Base-by-base conservation (phyloP, 768 basidiomycete genomes). In the Amanita fuliginea region DNA sequence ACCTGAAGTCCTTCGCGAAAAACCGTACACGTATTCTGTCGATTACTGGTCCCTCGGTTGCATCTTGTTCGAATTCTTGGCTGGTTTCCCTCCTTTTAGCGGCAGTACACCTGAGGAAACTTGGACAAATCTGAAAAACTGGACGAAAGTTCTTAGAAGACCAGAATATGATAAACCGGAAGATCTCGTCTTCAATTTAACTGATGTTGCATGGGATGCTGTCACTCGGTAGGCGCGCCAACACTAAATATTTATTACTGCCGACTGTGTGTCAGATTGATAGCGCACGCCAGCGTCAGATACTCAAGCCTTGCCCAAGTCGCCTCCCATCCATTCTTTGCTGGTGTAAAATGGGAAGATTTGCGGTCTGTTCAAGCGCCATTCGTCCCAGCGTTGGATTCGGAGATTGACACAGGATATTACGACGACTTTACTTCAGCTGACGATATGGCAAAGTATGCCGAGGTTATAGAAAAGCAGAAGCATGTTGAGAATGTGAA, bases 21-120 rank as follows among this genome's bases (percentile, higher is more conserved):
- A 93, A 65, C 87, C 92, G 0, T 99, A 99, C 66, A 85, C 86
- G 0, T 97, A 86, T 64, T 89, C 90, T 0, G 96, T 98, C 42
- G 96, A 99, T 67, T 98, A 87, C 58, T 98, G 96, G 96, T 95
- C 92, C 1, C 76, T 99, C 6, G 96, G 96, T 5, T 98, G 96
- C 64, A 98, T 99, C 57, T 70, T 99, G 21, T 99, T 97, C 67
- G 96, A 99, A 69, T 94, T 95, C 64, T 72, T 95, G 13, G 87
- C 91, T 1, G 95, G 96, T 22, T 99, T 96, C 68, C 96, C 96
- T 10, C 96, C 96, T 1, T 99, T 99, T 70, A 96, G 90, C 42
- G 96, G 96, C 14, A 80, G 85, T 35, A 92, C 86, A 0, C 87
- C 93, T 0, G 93, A 99, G 56, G 96, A 99, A 66, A 99, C 96